Base-by-base conservation (phyloP, 2,329 filamentous ascomycete genomes). In the Talaromyces sp. region DNA sequence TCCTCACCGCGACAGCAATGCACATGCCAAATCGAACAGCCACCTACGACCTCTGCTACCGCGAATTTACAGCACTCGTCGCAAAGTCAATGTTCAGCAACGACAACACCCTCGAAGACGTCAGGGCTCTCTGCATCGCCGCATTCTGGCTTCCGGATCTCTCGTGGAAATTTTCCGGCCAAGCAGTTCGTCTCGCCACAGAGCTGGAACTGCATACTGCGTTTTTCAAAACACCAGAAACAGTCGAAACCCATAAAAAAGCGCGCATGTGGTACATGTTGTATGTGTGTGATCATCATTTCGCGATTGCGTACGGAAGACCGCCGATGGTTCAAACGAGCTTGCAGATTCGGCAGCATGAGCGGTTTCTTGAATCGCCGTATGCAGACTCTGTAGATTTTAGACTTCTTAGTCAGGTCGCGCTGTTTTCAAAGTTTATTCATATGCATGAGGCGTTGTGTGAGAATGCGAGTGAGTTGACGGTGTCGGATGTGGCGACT, bases 181-280 rank as follows among this genome's bases (percentile, higher is more conserved):
- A 15, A 3, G 68, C 69, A 9, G 67, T 70, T 1, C 65, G 68
- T 7, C 54, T 70, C 25, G 65, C 69, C 1, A 65, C 67, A 11
- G 67, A 69, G 9, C 59, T 70, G 2, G 66, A 70, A 51, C 63
- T 72, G 1, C 65, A 71, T 54, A 65, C 64, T 36, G 64, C 65
- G 2, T 67, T 70, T n/a, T 67, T 64, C 19, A 70, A 67, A 54
- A 65, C 66, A 22, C 54, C 69, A 0, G 58, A 67, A 17, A 53
- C 51, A 1, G n/a, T 13, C 10, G 53, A 55, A 13, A 19, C 53
- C 9, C 30, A 55, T 10, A 6, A 32, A 28, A 32, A 7, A 10
- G 53, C 30, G 9, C 53, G 53, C 10, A 32, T 55, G 27, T 55
- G 53, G 53, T 55, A 55, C 32, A 33, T 55, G 27, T 5, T 55